Evolutionary conservation across 768 basidiomycete species (phyloP), one percentile per base, ranked within the genome.

Genomic region (Macrolepiota albuminosa): DNA sequence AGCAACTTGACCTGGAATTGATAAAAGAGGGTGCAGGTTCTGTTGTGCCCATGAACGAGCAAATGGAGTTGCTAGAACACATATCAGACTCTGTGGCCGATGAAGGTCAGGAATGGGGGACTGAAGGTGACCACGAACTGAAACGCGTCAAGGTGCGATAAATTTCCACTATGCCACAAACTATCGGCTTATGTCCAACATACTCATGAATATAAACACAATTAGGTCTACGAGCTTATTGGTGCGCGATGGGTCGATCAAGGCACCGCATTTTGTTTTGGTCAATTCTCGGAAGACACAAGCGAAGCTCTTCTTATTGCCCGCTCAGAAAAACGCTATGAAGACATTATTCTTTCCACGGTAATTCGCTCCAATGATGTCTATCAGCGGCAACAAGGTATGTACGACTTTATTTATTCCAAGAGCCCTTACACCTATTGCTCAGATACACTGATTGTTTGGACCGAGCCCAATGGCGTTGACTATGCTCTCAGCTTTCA

Each of bases 401-500:
- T 61, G 61, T 58, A 46, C 48, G 43, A 26, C 43, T 57, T 52
- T 52, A 11, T 60, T 54, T 11, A 63, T 39, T 53, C 48, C 18
- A 31, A 61, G n/a, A n/a, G 26, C 37, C 29, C 39, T 61, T 26
- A 56, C 45, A 40, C 55, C 58, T 45, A 16, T 62, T 54, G 34
- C 26, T 34, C 74, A 95, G 96, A 98, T 69, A 99, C 97, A 13
- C 82, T 99, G 51, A 98, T 99, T 66, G 96, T 98, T 21, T 99
- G 97, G 97, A 98, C 96, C 4, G 96, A 98, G 71, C 91, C 93
- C 1, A 89, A 92, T 63, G 92, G 93, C 33, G 86, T 90, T 40
- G 97, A 99, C 73, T 95, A 97, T 70, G 96, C 96, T 2, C 79
- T 99, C 56, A 96, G 94, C 67, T 99, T 99, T 67, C 96, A 98